Conservation (phyloP, 257 asterid species). For the Solanum clarkiae region DNA sequence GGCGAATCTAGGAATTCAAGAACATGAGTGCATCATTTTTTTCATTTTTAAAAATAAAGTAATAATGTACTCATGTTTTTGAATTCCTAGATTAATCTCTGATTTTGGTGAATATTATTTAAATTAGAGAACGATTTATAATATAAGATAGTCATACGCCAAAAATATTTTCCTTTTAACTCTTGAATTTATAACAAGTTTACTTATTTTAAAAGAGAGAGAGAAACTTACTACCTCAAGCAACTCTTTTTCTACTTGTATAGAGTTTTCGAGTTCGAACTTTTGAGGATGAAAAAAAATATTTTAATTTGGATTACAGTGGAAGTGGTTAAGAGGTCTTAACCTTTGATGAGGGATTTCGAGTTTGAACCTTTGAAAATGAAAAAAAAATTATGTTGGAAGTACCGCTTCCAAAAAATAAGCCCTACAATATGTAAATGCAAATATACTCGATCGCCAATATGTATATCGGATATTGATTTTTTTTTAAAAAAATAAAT, state of each 20-base stretch:
- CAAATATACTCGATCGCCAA: too few relatives aligned
- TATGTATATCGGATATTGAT: accelerated
- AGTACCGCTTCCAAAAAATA: too few relatives aligned
- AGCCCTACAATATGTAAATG: accelerated
- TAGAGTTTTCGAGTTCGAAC: too few relatives aligned
- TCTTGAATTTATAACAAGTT: neutral
- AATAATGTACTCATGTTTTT: too few relatives aligned
- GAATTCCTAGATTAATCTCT: too few relatives aligned
- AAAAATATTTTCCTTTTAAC: neutral
- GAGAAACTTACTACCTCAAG: neutral
- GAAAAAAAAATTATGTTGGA: neutral
- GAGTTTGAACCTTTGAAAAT: too few relatives aligned
- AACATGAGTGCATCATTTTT: too few relatives aligned
- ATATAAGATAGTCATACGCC: neutral
- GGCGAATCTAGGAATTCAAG: too few relatives aligned
- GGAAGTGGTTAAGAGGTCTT: neutral
- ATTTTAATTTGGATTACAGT: neutral
- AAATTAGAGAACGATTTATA: neutral
- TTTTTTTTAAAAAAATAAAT: neutral
- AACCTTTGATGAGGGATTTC: accelerated
- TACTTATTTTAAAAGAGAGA: neutral
- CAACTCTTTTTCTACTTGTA: neutral
- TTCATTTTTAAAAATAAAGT: too few relatives aligned
- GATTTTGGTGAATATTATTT: neutral
- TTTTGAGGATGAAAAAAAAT: too few relatives aligned